Evolutionary conservation across 495 filamentous ascomycete genomes (phyloP).

Genomic region (Haplographium delicatum): DNA sequence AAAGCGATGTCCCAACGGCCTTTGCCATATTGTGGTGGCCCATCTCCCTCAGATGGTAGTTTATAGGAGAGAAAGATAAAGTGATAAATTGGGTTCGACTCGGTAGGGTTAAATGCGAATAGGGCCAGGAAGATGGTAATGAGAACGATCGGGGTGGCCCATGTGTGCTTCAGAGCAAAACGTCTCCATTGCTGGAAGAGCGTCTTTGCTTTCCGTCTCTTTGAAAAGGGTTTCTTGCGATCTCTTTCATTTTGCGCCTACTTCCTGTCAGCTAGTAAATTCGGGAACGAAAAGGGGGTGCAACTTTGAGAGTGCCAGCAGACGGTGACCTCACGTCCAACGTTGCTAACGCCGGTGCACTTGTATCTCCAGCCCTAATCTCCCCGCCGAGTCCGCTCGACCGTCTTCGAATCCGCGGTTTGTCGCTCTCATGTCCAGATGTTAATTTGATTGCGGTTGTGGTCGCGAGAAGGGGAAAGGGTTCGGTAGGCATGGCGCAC

Average conservation of each 20-base stretch:
- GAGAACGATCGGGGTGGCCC: conserved; percentile 73
- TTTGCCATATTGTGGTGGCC: conserved; percentile 78
- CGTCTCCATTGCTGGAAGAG: conserved; percentile 61
- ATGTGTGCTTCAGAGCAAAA: conserved; percentile 67
- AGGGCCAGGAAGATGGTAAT: conserved; percentile 56
- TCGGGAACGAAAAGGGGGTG: neutral
- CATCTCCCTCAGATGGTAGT: conserved; percentile 45
- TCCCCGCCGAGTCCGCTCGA: conserved; percentile 28
- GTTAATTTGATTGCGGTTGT: conserved; percentile 14
- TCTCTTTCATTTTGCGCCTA: conserved; percentile 24
- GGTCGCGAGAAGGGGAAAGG: conserved; percentile 23
- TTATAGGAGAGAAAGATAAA: conserved; percentile 94
- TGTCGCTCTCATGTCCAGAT: conserved; percentile 10
- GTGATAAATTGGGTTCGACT: conserved; percentile 75
- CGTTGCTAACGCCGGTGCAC: conserved; percentile 24
- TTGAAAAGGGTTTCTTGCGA: conserved; percentile 41
- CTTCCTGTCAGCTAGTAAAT: conserved; percentile 1
- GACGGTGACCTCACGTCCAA: conserved; percentile 24
- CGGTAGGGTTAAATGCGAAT: conserved; percentile 73
- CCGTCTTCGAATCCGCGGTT: conserved; percentile 20
- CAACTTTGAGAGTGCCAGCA: conserved; percentile 23
- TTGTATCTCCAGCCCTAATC: conserved; percentile 28
- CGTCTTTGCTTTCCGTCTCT: conserved; percentile 54
- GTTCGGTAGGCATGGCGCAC: conserved; percentile 23
- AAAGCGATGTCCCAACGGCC: conserved; percentile 80